Conservation (phyloP, 345 rosid genomes). For the Carallia brachiata region DNA sequence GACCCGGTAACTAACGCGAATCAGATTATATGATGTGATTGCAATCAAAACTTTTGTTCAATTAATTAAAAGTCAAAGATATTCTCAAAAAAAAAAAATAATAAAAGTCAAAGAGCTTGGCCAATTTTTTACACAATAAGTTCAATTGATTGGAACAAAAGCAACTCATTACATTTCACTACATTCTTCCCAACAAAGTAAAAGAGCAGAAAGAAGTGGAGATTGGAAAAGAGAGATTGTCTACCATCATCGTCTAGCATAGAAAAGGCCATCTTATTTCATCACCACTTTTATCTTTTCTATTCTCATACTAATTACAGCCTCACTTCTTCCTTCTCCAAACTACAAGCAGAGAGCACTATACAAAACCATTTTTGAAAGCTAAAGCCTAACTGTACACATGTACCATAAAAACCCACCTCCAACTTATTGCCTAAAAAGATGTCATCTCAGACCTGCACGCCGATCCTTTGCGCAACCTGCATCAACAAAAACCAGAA, state of each 20-base stretch:
- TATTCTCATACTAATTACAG: not conserved
- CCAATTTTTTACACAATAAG: no score
- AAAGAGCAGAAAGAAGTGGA: not conserved
- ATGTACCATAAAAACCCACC: not conserved
- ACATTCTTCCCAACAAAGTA: not conserved
- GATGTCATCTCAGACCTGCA: constrained; percentile 40
- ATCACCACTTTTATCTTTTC: not conserved
- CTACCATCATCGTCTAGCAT: not conserved
- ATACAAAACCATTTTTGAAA: constrained; percentile 6
- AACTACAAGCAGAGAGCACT: not conserved
- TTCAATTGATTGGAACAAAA: no score
- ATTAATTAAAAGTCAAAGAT: no score
- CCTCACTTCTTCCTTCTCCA: not conserved
- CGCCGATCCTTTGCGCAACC: constrained; percentile 84
- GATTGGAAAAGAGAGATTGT: not conserved
- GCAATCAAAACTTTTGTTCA: no score
- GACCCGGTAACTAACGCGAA: no score
- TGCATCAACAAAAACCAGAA: constrained; percentile 22
- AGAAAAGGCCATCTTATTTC: not conserved
- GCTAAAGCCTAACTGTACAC: constrained; percentile 6
- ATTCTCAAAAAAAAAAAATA: no score
- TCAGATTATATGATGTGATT: no score
- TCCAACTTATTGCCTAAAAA: not conserved
- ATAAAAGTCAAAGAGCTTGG: no score
- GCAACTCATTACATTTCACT: not conserved